A percentile compares a stretch with the other conserved stretches of the same genome.
These are phyloP conservation scores for Kondoa malvinella DNA, from an alignment of 768 basidiomycete species.

Conservation along the genomic window DNA sequence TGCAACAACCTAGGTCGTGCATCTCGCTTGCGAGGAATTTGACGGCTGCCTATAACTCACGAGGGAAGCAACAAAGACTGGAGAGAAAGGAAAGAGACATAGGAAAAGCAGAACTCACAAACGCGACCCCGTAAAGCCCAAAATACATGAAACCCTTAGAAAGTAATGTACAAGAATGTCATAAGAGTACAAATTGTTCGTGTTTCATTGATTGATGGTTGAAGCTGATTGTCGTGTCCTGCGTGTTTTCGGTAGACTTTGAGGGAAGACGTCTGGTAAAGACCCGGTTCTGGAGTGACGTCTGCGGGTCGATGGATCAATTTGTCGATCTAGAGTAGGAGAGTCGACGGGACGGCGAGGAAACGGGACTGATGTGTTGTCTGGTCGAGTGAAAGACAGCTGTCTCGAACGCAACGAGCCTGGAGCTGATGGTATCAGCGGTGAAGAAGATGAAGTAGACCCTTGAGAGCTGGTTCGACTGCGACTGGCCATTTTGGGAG, in stretches of 20 bases:
- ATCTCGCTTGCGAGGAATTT: neutral
- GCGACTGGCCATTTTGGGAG: too few relatives aligned
- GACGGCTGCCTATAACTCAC: neutral
- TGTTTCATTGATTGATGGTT: too few relatives aligned
- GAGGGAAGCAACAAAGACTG: neutral
- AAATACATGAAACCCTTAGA: too few relatives aligned
- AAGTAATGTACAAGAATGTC: too few relatives aligned
- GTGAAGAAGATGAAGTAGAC: neutral
- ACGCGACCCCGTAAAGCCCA: neutral
- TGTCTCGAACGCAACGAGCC: neutral
- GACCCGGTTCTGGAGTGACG: neutral
- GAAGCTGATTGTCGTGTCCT: too few relatives aligned
- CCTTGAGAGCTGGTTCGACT: neutral
- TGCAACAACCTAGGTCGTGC: too few relatives aligned
- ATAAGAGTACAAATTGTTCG: too few relatives aligned
- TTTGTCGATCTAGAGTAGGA: neutral
- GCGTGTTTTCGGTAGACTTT: too few relatives aligned
- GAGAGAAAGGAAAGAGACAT: neutral
- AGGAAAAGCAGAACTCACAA: neutral
- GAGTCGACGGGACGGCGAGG: neutral
- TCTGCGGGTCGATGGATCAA: neutral
- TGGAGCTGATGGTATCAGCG: neutral
- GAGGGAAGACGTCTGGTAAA: too few relatives aligned
- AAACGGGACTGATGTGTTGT: neutral
- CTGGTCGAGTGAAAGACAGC: neutral